A percentile compares a stretch with the other conserved stretches of the same genome.
These are phyloP conservation scores for Boletus albobrunnescens DNA, from an alignment of 1,284 basidiomycete genomes.

Conservation along the genomic window DNA sequence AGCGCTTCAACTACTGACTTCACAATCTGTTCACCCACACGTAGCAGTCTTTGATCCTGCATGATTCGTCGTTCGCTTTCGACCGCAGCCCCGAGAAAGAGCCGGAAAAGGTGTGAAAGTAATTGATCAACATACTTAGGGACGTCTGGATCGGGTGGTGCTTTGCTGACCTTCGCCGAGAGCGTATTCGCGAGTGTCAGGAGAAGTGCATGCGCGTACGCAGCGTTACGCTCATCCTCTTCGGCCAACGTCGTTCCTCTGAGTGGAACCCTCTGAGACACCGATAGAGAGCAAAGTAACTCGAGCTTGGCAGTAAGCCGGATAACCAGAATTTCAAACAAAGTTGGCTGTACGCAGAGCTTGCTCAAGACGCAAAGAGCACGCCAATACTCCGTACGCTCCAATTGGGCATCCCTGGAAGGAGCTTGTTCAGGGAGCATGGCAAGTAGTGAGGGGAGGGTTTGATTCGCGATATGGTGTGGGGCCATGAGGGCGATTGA, in stretches of 20 bases:
- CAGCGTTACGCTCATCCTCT: slow-evolving; percentile 46
- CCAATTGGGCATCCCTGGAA: slow-evolving; percentile 46
- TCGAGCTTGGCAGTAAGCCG: slow-evolving; percentile 81
- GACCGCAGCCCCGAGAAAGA: slow-evolving; percentile 62
- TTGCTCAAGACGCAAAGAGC: slow-evolving; percentile 70
- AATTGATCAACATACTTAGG: slow-evolving; percentile 75
- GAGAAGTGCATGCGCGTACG: slow-evolving; percentile 84
- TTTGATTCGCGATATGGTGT: slow-evolving; percentile 69
- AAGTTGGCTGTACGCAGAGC: slow-evolving; percentile 70
- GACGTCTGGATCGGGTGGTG: slow-evolving; percentile 60
- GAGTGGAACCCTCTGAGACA: slow-evolving; percentile 1
- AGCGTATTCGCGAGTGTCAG: slow-evolving; percentile 64
- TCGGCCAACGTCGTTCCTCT: slow-evolving; percentile 15
- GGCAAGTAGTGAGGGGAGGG: slow-evolving; percentile 76
- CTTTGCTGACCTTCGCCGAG: slow-evolving; percentile 55
- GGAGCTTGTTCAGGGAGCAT: slow-evolving; percentile 70
- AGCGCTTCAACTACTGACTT: slow-evolving; percentile 67
- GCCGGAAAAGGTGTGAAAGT: slow-evolving; percentile 64
- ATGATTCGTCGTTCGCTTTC: slow-evolving; percentile 38
- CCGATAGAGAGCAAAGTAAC: slow-evolving; percentile 50
- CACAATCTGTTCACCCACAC: slow-evolving; percentile 61
- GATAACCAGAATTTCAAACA: slow-evolving; percentile 85
- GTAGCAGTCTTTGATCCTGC: slow-evolving; percentile 63
- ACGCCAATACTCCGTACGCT: slow-evolving; percentile 64
- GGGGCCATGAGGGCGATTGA: slow-evolving; percentile 63